Conservation (phyloP, 441 rosid species). For the Gossypium schwendimanii region DNA sequence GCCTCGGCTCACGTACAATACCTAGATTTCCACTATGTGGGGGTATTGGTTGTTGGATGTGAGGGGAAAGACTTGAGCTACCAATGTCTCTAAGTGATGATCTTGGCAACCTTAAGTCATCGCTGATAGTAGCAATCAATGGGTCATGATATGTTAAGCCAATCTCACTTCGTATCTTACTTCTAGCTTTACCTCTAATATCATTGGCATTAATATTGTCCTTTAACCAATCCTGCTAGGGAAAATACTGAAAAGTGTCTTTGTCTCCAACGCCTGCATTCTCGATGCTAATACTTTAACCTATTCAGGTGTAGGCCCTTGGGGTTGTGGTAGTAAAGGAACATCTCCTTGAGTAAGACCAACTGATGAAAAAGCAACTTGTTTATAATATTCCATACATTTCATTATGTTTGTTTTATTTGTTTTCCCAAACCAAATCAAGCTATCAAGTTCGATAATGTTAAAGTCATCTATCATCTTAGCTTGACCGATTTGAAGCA, state of each 20-base stretch:
- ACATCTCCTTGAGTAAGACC: background rate
- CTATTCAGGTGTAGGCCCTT: background rate
- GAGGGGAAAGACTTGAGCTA: background rate
- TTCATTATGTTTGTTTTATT: background rate
- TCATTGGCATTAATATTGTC: conserved; percentile 6
- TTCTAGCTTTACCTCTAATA: background rate
- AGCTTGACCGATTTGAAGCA: background rate
- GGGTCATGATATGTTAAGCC: background rate
- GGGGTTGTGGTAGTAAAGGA: background rate
- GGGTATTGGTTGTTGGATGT: background rate
- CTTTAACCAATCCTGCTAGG: conserved; percentile 19
- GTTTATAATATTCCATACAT: background rate
- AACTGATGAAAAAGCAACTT: conserved; percentile 1
- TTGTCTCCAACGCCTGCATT: background rate
- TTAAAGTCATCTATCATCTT: background rate
- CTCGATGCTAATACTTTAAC: no score
- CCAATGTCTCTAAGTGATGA: background rate
- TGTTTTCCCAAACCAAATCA: background rate
- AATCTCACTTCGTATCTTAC: background rate
- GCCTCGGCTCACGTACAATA: background rate
- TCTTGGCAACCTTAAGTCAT: background rate
- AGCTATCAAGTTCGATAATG: background rate
- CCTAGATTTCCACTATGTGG: background rate
- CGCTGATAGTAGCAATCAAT: background rate
- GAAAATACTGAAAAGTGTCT: background rate